phyloP scores from a whole-genome alignment of 495 filamentous ascomycete genomes.

The Emericellopsis terricola region DNA sequence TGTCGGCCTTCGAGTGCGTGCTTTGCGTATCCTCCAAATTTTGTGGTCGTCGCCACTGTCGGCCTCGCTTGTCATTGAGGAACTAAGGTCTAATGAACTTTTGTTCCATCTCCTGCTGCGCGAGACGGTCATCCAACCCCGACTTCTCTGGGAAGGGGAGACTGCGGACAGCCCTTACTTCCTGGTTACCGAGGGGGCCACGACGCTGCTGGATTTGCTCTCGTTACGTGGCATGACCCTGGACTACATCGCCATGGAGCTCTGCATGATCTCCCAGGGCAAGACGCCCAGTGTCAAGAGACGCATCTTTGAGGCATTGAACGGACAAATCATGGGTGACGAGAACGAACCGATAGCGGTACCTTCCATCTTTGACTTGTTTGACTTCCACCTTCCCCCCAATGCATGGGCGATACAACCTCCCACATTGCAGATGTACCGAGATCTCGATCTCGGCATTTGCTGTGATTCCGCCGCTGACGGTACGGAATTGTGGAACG shows the following conservation, averaged over 20 bases:
- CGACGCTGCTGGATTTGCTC: conserved; percentile 55
- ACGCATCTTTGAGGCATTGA: conserved; percentile 58
- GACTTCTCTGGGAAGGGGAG: conserved; percentile 50
- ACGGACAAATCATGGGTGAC: conserved; percentile 50
- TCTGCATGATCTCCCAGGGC: conserved; percentile 53
- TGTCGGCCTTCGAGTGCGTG: conserved; percentile 50
- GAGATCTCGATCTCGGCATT: conserved; percentile 40
- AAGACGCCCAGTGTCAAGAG: conserved; percentile 58
- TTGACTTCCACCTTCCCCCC: conserved; percentile 73
- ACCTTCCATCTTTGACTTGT: conserved; percentile 72
- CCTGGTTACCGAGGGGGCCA: conserved; percentile 40
- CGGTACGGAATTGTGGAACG: conserved; percentile 31
- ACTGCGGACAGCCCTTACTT: conserved; percentile 35
- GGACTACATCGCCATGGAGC: conserved; percentile 69
- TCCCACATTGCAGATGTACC: conserved; percentile 36
- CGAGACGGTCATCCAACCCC: conserved; percentile 43
- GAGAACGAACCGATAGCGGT: conserved; percentile 42
- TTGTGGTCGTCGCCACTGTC: conserved; percentile 81
- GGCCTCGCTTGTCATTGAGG: conserved; percentile 46
- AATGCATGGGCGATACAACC: conserved; percentile 24
- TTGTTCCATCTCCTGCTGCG: conserved; percentile 48
- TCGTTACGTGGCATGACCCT: conserved; percentile 52
- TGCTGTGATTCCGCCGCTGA: conserved; percentile 36
- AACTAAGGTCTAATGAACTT: conserved; percentile 60
- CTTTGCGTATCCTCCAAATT: conserved; percentile 56